Evolutionary conservation across 176 grass and related monocot genomes (phyloP).

Genomic region (Canna indica): DNA sequence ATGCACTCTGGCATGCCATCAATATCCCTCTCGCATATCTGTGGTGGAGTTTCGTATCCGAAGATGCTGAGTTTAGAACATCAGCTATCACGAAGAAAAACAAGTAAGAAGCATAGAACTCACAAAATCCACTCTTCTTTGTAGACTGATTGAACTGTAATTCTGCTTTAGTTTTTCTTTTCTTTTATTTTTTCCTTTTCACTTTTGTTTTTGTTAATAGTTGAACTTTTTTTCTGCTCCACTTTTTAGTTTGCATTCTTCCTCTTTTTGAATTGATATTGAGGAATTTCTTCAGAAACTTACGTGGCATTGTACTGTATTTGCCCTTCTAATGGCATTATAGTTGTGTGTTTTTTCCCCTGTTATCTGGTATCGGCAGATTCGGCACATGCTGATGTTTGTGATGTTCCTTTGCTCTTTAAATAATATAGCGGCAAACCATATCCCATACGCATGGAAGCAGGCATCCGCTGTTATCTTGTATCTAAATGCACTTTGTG

Average conservation of each 20-base stretch:
- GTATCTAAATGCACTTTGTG: too few species aligned
- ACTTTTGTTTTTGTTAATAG: not conserved
- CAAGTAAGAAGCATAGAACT: constrained; percentile 22
- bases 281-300: constrained; percentile 1
- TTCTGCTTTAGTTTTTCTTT: not conserved
- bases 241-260: not conserved
- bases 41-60: constrained; percentile 83
- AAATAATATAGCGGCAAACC: not conserved
- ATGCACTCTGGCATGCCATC: constrained; percentile 41
- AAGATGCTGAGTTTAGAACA: constrained; percentile 71
- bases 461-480: too few species aligned
- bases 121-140: not conserved
- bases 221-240: not conserved
- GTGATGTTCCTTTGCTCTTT: not conserved
- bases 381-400: not conserved
- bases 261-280: constrained; percentile 1
- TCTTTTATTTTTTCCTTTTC: not conserved
- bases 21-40: constrained; percentile 54
- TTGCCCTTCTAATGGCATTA: not conserved
- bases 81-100: constrained; percentile 54
- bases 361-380: not conserved
- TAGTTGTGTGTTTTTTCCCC: not conserved
- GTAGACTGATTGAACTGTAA: constrained; percentile 1
- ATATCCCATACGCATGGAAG: not conserved
- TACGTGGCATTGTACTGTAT: not conserved